A percentile compares a stretch with the other conserved stretches of the same genome.
phyloP scores from a whole-genome alignment of 2,329 filamentous ascomycete species.

The Aspergillus neotritici region DNA sequence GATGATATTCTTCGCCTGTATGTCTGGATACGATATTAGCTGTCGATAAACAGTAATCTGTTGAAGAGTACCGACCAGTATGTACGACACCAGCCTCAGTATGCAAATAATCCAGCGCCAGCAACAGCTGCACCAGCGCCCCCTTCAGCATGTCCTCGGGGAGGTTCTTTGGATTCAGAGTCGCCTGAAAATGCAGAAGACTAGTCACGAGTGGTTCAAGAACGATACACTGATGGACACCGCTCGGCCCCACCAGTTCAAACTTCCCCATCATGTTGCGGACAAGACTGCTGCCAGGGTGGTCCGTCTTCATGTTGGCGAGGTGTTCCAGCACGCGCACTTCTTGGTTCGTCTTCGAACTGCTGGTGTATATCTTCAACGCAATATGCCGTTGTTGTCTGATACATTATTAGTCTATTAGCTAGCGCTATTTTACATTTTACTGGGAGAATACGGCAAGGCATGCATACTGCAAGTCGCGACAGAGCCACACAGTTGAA shows the following conservation, averaged over 20 bases:
- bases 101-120: conserved; percentile 19
- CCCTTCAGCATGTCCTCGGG: conserved; percentile 6
- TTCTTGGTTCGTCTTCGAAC: too few relatives aligned
- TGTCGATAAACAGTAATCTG: not conserved
- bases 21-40: conserved; percentile 14
- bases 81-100: conserved; percentile 14
- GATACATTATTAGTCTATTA: not conserved
- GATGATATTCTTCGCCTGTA: conserved; percentile 26
- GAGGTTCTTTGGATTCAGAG: conserved; percentile 3
- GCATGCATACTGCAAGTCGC: not conserved
- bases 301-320: not conserved
- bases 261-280: conserved; percentile 2
- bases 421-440: too few relatives aligned
- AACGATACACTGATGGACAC: conserved; percentile 6
- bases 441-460: too few relatives aligned
- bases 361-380: not conserved
- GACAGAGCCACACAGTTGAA: conserved; percentile 1
- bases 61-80: conserved; percentile 11
- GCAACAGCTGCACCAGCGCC: conserved; percentile 9
- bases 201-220: conserved; percentile 4
- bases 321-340: too few relatives aligned
- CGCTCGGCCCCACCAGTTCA: conserved; percentile 1
- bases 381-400: conserved; percentile 6
- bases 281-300: conserved; percentile 3
- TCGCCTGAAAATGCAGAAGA: conserved; percentile 9